A percentile compares a stretch with the other conserved stretches of the same genome.
These are phyloP conservation scores for Colletotrichum cereale DNA, from an alignment of 2,329 filamentous ascomycete genomes.

Conservation along the genomic window DNA sequence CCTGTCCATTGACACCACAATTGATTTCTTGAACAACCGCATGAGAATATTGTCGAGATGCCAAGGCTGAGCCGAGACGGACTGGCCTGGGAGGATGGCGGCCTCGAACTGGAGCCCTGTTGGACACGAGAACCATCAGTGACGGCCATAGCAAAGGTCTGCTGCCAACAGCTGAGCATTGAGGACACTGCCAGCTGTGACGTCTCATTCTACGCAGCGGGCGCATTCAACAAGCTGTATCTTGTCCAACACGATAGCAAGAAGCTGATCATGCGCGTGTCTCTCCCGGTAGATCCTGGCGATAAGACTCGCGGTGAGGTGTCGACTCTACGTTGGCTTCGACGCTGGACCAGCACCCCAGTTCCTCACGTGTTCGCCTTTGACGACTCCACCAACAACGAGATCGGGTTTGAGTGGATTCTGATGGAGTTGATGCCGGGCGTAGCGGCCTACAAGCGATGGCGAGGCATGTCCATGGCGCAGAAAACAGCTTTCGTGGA, in stretches of 20 bases:
- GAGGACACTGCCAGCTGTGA: conserved; percentile 30
- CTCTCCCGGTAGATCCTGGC: conserved; percentile 51
- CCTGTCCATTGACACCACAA: neutral
- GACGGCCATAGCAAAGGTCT: conserved; percentile 38
- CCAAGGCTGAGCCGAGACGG: conserved; percentile 4
- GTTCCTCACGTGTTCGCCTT: conserved; percentile 51
- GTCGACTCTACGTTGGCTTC: conserved; percentile 52
- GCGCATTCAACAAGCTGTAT: conserved; percentile 45
- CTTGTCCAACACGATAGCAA: conserved; percentile 29
- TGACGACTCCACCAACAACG: conserved; percentile 48
- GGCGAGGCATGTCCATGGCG: conserved; percentile 48
- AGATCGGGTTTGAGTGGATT: conserved; percentile 57
- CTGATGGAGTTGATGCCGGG: conserved; percentile 51
- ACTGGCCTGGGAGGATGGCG: conserved; percentile 38
- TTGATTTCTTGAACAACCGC: rapidly evolving
- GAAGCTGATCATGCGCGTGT: conserved; percentile 49
- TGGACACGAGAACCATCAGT: conserved; percentile 41
- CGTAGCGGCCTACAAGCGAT: conserved; percentile 41
- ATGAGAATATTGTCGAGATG: neutral
- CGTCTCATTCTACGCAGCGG: conserved; percentile 35
- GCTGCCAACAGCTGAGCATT: conserved; percentile 35
- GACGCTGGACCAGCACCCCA: conserved; percentile 48
- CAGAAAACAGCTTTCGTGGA: conserved; percentile 50
- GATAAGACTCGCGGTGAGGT: conserved; percentile 55
- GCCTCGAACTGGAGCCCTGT: conserved; percentile 21